Evolutionary conservation across 1,284 basidiomycete species (phyloP).

Genomic region (Ustilago shanxiensis): DNA sequence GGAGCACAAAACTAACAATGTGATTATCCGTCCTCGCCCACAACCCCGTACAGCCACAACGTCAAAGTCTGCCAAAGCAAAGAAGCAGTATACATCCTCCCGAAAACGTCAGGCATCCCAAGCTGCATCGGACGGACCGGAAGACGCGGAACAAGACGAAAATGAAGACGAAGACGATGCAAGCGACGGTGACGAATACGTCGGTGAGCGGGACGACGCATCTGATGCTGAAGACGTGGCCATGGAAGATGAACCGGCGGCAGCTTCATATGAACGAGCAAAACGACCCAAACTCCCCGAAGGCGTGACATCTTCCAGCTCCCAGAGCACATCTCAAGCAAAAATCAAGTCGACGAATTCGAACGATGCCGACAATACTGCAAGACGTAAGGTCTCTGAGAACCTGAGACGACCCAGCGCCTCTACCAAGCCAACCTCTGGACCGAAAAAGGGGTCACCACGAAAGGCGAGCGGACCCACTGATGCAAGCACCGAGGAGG

Average conservation of each 20-base stretch:
- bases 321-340: background rate
- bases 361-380: background rate
- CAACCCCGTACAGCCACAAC: background rate
- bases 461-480: conserved; percentile 29
- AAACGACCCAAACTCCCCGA: conserved; percentile 5
- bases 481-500: conserved; percentile 47
- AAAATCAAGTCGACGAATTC: background rate
- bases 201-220: conserved; percentile 19
- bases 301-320: background rate
- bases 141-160: conserved; percentile 18
- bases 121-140: background rate
- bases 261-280: background rate
- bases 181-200: conserved; percentile 30
- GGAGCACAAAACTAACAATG: background rate
- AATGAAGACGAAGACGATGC: conserved; percentile 20
- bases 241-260: conserved; percentile 11
- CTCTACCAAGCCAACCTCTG: conserved; percentile 13
- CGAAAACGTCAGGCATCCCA: conserved; percentile 16
- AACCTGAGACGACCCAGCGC: conserved; percentile 27
- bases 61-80: conserved; percentile 21
- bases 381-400: conserved; percentile 11
- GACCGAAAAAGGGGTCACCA: conserved; percentile 24
- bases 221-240: conserved; percentile 28
- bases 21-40: too few species aligned
- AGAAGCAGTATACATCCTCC: conserved; percentile 28